Base-by-base conservation (phyloP, 352 stramenopile genomes). In the Aphanomyces stellatus region DNA sequence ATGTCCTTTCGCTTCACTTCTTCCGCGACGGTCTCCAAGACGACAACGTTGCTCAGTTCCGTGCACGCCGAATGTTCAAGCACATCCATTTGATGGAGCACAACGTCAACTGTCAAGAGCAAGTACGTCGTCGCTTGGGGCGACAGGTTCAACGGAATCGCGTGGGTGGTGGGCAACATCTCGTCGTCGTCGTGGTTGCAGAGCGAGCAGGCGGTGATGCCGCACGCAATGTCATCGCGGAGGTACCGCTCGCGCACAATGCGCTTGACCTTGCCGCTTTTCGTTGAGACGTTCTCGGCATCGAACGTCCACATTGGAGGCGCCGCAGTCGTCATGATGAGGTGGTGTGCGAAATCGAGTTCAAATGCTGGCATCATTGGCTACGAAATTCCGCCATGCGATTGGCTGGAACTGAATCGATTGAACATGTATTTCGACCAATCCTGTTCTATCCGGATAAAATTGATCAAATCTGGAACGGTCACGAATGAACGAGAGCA, bases 21-120 rank as follows among this genome's bases (percentile, higher is more conserved):
- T 63, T 93, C 81, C 74, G 93, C 84, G 6, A 97, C 92, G 1
- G 90, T 97, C 72, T 98, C 88, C 10, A 95, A 66, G 19, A 98
- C 73, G 42, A 98, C 82, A 19, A 98, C 77, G 66, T 96, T 84
- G 25, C 74, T 68, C 51, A 89, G 78, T 55, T 71, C 48, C 7
- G 84, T 81, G 51, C 81, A 83, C 40, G 79, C 79, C 0, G 81
- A 88, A 51, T 92, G 85, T 71, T 97, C 88, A 34, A 97, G 74
- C 71, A 89, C 71, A 71, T 97, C 90, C 74, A 96, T 95, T 71
- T 97, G 88, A 41, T 84, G 73, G n/a, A 96, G 68, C 66, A 95
- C 79, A 13, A 95, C 83, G 75, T 96, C 90, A 72, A 93, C 95
- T 42, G 93, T 93, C 56, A 89, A 78, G 34, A 97, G 69, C n/a